These are phyloP conservation scores for Coffea humblotiana DNA, from an alignment of 305 asterid species.

Conservation along the genomic window DNA sequence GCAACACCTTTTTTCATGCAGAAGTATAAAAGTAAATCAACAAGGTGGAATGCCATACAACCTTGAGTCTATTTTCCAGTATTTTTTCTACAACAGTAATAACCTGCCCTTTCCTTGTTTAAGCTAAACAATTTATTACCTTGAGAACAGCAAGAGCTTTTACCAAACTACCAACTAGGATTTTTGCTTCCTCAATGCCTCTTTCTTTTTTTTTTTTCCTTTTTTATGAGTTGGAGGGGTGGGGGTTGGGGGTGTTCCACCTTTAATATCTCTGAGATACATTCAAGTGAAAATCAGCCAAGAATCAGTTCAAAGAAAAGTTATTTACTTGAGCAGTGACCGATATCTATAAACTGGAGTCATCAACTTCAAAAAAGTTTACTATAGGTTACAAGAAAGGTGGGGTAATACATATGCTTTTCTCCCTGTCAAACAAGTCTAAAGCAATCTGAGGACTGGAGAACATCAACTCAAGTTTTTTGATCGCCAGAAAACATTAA, in stretches of 20 bases:
- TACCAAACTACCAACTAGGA: slow-evolving; percentile 2
- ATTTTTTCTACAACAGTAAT: not conserved
- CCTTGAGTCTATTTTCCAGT: no score
- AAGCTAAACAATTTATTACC: not conserved
- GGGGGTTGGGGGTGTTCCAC: no score
- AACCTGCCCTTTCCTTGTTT: not conserved
- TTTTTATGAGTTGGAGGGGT: no score
- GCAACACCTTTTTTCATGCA: not conserved
- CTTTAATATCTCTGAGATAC: not conserved
- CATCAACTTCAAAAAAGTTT: no score
- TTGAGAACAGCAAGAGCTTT: not conserved
- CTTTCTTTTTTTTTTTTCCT: not conserved
- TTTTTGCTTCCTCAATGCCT: not conserved
- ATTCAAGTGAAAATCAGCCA: not conserved
- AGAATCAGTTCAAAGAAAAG: not conserved
- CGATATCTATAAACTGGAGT: not conserved
- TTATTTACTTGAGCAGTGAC: not conserved
- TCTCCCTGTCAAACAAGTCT: not conserved
- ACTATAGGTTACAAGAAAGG: not conserved
- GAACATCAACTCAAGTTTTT: not conserved
- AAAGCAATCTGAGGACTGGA: not conserved
- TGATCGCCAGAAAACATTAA: not conserved
- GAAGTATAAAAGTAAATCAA: not conserved
- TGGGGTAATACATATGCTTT: not conserved
- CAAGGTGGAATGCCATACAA: not conserved